Percentiles rank a stretch among this genome's conserved stretches.
Conservation (phyloP, 257 asterid genomes). For the Anisodus acutangulus region DNA sequence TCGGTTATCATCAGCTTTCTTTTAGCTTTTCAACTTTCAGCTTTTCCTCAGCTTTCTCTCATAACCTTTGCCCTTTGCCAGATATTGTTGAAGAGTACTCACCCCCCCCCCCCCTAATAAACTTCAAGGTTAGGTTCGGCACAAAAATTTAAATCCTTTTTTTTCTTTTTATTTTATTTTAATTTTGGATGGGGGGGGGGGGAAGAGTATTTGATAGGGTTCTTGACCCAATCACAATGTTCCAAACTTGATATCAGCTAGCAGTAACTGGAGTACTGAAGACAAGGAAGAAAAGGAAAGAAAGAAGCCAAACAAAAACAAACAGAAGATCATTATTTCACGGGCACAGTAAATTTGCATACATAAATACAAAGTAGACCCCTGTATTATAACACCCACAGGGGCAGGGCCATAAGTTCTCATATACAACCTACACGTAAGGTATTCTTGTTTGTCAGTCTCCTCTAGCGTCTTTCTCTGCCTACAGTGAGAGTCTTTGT, state of each 20-base stretch:
- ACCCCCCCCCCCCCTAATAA: conserved; percentile 37
- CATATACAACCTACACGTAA: conserved; percentile 47
- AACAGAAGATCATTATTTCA: conserved; percentile 50
- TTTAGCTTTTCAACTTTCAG: conserved; percentile 56
- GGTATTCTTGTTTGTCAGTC: conserved; percentile 49
- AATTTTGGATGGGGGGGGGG: background rate
- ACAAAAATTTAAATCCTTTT: conserved; percentile 25
- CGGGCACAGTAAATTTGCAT: conserved; percentile 50
- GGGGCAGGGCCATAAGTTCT: conserved; percentile 32
- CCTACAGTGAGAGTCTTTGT: background rate
- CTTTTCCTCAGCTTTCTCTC: conserved; percentile 40
- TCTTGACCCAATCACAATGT: conserved; percentile 44
- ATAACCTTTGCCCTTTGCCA: conserved; percentile 29
- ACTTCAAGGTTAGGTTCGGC: conserved; percentile 29
- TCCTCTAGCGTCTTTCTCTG: conserved; percentile 30
- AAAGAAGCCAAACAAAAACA: conserved; percentile 42
- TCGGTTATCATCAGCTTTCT: conserved; percentile 63
- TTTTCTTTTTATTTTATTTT: background rate
- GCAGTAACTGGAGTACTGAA: conserved; percentile 35
- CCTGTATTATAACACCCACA: conserved; percentile 32
- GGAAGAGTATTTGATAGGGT: conserved; percentile 29
- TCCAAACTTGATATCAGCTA: conserved; percentile 41
- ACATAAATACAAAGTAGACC: conserved; percentile 44
- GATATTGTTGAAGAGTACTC: conserved; percentile 36
- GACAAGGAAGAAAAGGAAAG: conserved; percentile 32